Evolutionary conservation across 805 yeast genomes (phyloP), one percentile per base, ranked within the genome.

Genomic region (Teunomyces atbi): DNA sequence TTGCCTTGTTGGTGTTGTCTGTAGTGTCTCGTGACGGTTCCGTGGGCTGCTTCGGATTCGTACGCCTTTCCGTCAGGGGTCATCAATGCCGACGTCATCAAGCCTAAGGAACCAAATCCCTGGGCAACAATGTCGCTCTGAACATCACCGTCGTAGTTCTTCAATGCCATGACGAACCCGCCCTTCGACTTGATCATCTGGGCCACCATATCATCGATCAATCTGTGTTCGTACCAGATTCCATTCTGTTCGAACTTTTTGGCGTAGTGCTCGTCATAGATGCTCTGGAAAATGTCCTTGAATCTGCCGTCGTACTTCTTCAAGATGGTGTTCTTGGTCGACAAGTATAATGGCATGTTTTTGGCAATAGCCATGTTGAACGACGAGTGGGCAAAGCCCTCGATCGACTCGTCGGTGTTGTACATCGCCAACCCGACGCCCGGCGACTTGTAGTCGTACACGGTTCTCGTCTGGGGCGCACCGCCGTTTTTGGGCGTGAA

Each of bases 11-110:
- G 97, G 71, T 89, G 89, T 71, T 85, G 94, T 76, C 97, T 86
- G 75, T 79, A 92, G 69, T 92, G 98, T 74, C 98, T 87, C 40
- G 97, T 92, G 58, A 92, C 98, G 11, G 98, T 92, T 47, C 98
- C 98, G 67, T 92, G 98, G n/a, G 98, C 98, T 49, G 98, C 98
- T 76, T 92, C 98, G 45, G 90, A 76, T 76, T 92, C 97, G 66
- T 89, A 91, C 11, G 96, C 84, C 74, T 87, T 88, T 20, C 97
- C 97, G 68, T 92, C 97, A 42, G 97, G 95, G n/a, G 97, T 83
- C 62, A 90, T 82, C 57, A 92, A 79, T n/a, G 89, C 96, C 2
- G 98, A 92, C 27, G 98, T 90, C 98, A 92, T 92, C 58, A 92
- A 79, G 36, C 98, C 98, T 55, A 92, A 77, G 15, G 97, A 91